Evolutionary conservation across 2,329 filamentous ascomycete genomes (phyloP).

Genomic region (Claviceps sp.): DNA sequence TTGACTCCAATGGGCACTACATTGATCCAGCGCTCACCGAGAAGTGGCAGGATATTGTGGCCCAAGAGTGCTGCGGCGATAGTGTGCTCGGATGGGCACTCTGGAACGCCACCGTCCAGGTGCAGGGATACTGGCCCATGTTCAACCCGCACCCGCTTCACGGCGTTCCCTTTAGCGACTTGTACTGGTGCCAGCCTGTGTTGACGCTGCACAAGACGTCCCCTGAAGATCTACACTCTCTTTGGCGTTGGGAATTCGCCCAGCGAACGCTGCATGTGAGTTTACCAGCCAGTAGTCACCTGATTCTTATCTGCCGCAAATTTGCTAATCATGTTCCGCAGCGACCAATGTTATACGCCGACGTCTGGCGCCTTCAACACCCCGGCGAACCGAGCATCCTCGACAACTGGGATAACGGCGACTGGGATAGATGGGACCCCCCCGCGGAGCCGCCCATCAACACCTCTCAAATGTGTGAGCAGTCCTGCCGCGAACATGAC

Average conservation of each 20-base stretch:
- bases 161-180: slow-evolving; percentile 33
- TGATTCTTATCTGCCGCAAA: too few relatives aligned
- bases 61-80: slow-evolving; percentile 38
- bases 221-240: slow-evolving; percentile 34
- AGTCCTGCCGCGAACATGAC: slow-evolving; percentile 13
- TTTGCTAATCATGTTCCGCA: slow-evolving; percentile 5
- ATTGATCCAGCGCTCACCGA: slow-evolving; percentile 28
- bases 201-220: slow-evolving; percentile 44
- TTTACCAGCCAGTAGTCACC: not conserved
- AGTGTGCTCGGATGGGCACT: slow-evolving; percentile 34
- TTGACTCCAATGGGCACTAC: slow-evolving; percentile 21
- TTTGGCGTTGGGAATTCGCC: slow-evolving; percentile 42
- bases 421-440: slow-evolving; percentile 17
- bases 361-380: slow-evolving; percentile 24
- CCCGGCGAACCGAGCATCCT: slow-evolving; percentile 13
- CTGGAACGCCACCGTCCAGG: slow-evolving; percentile 28
- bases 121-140: slow-evolving; percentile 37
- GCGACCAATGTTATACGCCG: slow-evolving; percentile 23
- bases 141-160: slow-evolving; percentile 42
- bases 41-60: slow-evolving; percentile 32
- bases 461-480: slow-evolving; percentile 16
- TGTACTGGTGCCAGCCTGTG: slow-evolving; percentile 42
- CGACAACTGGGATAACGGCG: slow-evolving; percentile 19
- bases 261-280: slow-evolving; percentile 27
- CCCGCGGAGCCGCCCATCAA: slow-evolving; percentile 13